phyloP scores from a whole-genome alignment of 257 asterid species.

The Przewalskia tangutica region DNA sequence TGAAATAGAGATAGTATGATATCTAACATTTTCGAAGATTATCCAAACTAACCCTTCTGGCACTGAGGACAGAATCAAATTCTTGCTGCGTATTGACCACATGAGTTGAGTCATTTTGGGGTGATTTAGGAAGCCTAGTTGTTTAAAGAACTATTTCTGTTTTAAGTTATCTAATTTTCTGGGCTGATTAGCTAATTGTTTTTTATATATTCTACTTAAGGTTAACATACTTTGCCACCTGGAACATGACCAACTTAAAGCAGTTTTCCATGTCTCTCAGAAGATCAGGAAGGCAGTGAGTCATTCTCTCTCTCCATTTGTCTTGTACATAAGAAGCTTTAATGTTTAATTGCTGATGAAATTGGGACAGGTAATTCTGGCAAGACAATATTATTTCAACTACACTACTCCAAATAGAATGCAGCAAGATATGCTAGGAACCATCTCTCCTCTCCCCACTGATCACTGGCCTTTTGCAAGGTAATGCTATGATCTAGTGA shows the following conservation, averaged over 20 bases:
- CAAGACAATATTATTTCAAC: slow-evolving; percentile 79
- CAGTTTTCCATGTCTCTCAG: slow-evolving; percentile 90
- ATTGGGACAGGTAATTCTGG: slow-evolving; percentile 54
- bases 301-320: slow-evolving; percentile 4
- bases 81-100: not conserved
- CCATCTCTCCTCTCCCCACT: slow-evolving; percentile 71
- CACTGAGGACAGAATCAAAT: not conserved
- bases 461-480: slow-evolving; percentile 82
- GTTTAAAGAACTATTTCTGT: not conserved
- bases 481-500: slow-evolving; percentile 14
- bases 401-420: slow-evolving; percentile 88
- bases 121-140: not conserved
- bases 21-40: not conserved
- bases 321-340: not conserved
- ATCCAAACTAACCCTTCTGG: not conserved
- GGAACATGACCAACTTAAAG: slow-evolving; percentile 87
- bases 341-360: not conserved
- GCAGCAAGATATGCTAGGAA: slow-evolving; percentile 76
- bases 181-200: slow-evolving; percentile 6
- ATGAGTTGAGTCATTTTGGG: not conserved
- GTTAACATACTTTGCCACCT: slow-evolving; percentile 85
- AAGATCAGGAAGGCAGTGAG: slow-evolving; percentile 87
- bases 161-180: not conserved
- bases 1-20: not conserved
- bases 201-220: slow-evolving; percentile 20